Base-by-base conservation (phyloP, 2,329 filamentous ascomycete species). In the Penicillium nordicum region DNA sequence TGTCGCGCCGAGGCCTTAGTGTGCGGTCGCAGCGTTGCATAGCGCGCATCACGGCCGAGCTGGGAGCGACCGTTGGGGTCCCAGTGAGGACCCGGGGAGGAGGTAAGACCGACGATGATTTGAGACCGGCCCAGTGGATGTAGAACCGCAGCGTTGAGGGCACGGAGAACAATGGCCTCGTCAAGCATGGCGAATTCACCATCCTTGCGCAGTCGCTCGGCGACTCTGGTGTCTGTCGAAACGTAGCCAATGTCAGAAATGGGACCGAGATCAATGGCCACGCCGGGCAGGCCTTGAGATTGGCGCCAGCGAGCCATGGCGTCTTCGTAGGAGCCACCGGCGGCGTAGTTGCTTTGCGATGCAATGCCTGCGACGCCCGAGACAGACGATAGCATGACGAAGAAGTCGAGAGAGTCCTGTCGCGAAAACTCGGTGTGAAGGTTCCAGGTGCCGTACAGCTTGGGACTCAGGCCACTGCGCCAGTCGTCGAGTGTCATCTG, bases 401-500 rank as follows among this genome's bases (percentile, higher is more conserved):
- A 59, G 50, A 59, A 59, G 42, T 59, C 57, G 0, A 59, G 21
- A 3, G 40, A 38, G 21, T 18, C 49, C 1, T 48, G 37, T 27
- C 3, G 2, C 12, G 34, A 14, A 14, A 59, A 43, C 11, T 57
- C 21, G 16, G 34, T 27, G 21, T 59, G 57, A 1, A 59, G 37
- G 18, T 57, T 59, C 50, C 57, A 53, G 5, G 57, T 53, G 8
- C 58, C 60, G 27, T 55, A 40, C 5, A 63, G 44, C 27, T 63
- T 63, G 23, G 45, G 51, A 7, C 32, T 16, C 2, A 57, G 37
- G 27, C 53, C 56, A 9, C 50, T 38, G 4, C 47, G 41, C 37
- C 55, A 63, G 46, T 63, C 56, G 6, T 59, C 53, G 1, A 63
- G 51, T 1, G 51, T 57, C 57, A 59, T 59, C 12, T 59, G 34